Evolutionary conservation across 345 rosid species (phyloP), one percentile per base, ranked within the genome.

Genomic region (Eucalyptus leucophloia): DNA sequence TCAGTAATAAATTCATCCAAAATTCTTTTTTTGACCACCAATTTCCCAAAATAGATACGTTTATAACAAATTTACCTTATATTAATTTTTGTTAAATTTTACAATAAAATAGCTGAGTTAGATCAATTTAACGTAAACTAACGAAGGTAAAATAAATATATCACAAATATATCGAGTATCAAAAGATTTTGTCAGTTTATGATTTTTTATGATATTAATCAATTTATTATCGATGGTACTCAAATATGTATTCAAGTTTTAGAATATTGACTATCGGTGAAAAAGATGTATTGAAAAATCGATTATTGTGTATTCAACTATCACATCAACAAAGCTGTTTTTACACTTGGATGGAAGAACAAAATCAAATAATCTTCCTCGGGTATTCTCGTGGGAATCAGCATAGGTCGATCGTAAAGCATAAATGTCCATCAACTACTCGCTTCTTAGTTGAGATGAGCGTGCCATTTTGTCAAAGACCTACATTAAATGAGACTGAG

Each of bases 31-130:
- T 53, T 53, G 1, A 53, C 10, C 58, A 53, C 5, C 7, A 5
- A 50, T 1, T 1, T 50, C 18, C 3, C 3, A 5, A 50, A 50
- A 50, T 50, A 0, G 0, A 2, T 15, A 50, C 3, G 1, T 50
- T 50, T 50, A 0, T 16, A 0, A 50, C 1, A 16, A 50, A 16
- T 16, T 50, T 4, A 40, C 5, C 5, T 4, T 40, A 1, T 40
- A 53, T 21, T 53, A 8, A 2, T 21, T 53, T 21, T 0, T 53
- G 2, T 53, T 21, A 4, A 21, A 53, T 53, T 53, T 8, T 2
- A 53, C 4, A 0, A 53, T 21, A 53, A 53, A 53, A 53, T 53
- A 53, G 9, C 2, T 4, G 2, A 8, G 2, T 53, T 53, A 53
- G 0, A 53, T 53, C 58, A 53, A 53, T 53, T 53, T 19, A 53